Conservation (phyloP, 306 rosid species). For the Astragalus glycyphyllos region DNA sequence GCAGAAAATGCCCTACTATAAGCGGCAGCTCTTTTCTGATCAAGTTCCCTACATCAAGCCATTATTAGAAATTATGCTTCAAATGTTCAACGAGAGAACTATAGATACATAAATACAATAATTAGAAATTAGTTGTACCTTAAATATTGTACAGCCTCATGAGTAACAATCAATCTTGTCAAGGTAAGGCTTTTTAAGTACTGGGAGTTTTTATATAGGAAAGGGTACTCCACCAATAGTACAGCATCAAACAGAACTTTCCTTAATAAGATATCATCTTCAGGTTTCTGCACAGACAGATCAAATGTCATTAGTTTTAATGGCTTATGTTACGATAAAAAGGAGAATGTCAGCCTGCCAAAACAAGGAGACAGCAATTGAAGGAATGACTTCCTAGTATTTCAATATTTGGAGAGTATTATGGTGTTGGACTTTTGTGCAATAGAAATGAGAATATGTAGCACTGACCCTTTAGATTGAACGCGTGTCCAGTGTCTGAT, state of each 20-base stretch:
- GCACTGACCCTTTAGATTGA: no score
- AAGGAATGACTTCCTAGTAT: not conserved
- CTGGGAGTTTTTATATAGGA: constrained; percentile 51
- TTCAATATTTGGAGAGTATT: not conserved
- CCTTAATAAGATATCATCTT: constrained; percentile 64
- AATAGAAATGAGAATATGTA: not conserved
- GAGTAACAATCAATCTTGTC: constrained; percentile 67
- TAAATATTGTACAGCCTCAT: constrained; percentile 64
- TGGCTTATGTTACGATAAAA: constrained; percentile 20
- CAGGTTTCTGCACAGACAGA: constrained; percentile 64
- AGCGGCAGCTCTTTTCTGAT: constrained; percentile 70
- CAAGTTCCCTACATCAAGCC: constrained; percentile 56
- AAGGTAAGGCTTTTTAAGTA: constrained; percentile 50
- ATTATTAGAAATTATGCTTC: constrained; percentile 29
- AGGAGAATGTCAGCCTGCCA: constrained; percentile 13
- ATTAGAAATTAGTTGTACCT: constrained; percentile 50
- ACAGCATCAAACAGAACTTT: constrained; percentile 72
- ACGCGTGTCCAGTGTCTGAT: no score
- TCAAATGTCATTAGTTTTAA: constrained; percentile 17
- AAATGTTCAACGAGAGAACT: constrained; percentile 13
- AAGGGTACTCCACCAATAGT: constrained; percentile 77
- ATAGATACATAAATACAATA: constrained; percentile 29
- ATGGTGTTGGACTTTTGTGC: constrained; percentile 18
- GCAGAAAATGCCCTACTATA: constrained; percentile 62
- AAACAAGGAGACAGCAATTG: not conserved